These are phyloP conservation scores for Beauveria caledonica DNA, from an alignment of 2,329 filamentous ascomycete genomes.

Conservation along the genomic window DNA sequence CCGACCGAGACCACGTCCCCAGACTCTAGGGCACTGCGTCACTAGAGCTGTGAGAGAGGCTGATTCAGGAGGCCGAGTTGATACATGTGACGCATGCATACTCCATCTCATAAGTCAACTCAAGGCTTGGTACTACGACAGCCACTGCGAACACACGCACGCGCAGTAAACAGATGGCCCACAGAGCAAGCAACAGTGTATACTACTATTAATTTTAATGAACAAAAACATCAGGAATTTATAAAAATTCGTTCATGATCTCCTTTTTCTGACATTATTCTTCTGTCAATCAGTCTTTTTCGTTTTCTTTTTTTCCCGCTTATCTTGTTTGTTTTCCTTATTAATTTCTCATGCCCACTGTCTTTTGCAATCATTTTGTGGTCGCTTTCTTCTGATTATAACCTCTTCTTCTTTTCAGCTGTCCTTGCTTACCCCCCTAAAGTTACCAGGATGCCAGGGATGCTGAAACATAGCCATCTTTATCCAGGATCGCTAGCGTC, in stretches of 20 bases:
- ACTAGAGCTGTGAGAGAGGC: not conserved
- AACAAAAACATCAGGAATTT: not conserved
- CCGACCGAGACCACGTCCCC: not conserved
- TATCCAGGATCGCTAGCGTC: not conserved
- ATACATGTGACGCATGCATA: not conserved
- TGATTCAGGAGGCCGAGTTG: not conserved
- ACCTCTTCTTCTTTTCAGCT: no score
- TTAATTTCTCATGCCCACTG: not conserved
- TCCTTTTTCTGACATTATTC: not conserved
- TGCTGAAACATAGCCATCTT: constrained; percentile 1
- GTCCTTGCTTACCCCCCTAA: not conserved
- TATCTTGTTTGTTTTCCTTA: not conserved
- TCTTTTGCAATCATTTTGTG: not conserved
- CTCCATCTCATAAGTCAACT: not conserved
- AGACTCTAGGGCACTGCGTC: not conserved
- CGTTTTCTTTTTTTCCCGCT: no score
- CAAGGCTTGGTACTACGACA: not conserved
- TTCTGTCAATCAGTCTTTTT: not conserved
- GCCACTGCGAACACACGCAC: not conserved
- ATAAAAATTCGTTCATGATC: not conserved
- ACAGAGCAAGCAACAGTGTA: not conserved
- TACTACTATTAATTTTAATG: not conserved
- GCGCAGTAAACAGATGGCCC: not conserved
- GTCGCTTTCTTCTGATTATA: no score
- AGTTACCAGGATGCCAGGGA: not conserved